Evolutionary conservation across 768 basidiomycete species (phyloP).

Genomic region (Austroboletus eburneus): DNA sequence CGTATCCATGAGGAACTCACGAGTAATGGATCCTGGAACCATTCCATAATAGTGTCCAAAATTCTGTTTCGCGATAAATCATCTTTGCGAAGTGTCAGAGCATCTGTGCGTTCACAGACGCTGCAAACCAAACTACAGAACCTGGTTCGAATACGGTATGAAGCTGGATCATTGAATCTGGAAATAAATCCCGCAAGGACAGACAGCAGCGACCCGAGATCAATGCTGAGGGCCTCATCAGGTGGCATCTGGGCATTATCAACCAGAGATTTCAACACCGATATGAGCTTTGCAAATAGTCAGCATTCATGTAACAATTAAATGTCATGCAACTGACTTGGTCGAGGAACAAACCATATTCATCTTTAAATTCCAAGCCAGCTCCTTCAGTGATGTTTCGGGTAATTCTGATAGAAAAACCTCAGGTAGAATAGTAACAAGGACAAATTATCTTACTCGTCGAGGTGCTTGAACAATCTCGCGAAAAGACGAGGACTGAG

Average conservation of each 20-base stretch:
- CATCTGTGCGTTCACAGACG: conserved; percentile 58
- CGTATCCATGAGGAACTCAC: conserved; percentile 36
- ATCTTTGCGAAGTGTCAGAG: conserved; percentile 63
- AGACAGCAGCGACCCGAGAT: conserved; percentile 57
- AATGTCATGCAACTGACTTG: conserved; percentile 45
- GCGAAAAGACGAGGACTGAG: conserved; percentile 67
- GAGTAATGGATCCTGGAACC: conserved; percentile 55
- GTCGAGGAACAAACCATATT: conserved; percentile 56
- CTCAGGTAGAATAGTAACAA: background rate
- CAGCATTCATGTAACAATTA: conserved; percentile 4
- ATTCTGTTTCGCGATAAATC: conserved; percentile 62
- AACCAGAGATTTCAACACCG: conserved; percentile 72
- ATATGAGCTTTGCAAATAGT: conserved; percentile 51
- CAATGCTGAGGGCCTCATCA: conserved; percentile 59
- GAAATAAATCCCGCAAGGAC: conserved; percentile 63
- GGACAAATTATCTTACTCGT: conserved; percentile 50
- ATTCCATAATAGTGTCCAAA: conserved; percentile 73
- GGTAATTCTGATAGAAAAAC: conserved; percentile 39
- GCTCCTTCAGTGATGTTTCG: conserved; percentile 47
- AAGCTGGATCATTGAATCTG: conserved; percentile 49
- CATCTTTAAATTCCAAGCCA: conserved; percentile 37
- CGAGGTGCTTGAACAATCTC: conserved; percentile 64
- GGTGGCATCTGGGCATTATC: conserved; percentile 59
- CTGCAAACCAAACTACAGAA: conserved; percentile 72
- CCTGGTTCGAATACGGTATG: conserved; percentile 65